Evolutionary conservation across 768 basidiomycete genomes (phyloP).

Genomic region (Rhodotorula babjevae): DNA sequence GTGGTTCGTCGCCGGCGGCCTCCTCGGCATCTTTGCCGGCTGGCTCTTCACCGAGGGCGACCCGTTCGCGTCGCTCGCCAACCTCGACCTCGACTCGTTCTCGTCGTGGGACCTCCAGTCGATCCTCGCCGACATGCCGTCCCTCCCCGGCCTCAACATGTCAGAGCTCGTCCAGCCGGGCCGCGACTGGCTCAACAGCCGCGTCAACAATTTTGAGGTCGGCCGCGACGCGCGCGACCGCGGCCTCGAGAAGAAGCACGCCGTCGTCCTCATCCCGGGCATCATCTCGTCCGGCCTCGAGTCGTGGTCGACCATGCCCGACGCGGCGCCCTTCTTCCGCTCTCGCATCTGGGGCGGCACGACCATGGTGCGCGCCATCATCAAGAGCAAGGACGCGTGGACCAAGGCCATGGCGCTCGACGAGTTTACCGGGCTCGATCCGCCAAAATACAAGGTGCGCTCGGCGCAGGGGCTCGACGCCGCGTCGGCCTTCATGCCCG

Average conservation of each 20-base stretch:
- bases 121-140: slow-evolving; percentile 26
- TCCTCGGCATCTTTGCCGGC: slow-evolving; percentile 22
- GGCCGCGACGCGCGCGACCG: slow-evolving; percentile 32
- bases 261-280: slow-evolving; percentile 43
- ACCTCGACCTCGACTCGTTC: slow-evolving; percentile 18
- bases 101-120: slow-evolving; percentile 33
- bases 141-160: slow-evolving; percentile 22
- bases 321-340: slow-evolving; percentile 84
- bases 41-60: slow-evolving; percentile 38
- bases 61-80: slow-evolving; percentile 21
- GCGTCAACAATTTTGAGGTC: slow-evolving; percentile 33
- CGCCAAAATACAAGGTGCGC: slow-evolving; percentile 62
- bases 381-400: slow-evolving; percentile 83
- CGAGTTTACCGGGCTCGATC: slow-evolving; percentile 83
- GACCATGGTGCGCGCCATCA: slow-evolving; percentile 70
- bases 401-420: slow-evolving; percentile 85
- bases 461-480: slow-evolving; percentile 41
- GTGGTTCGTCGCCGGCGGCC: slow-evolving; percentile 18
- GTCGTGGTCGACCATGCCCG: slow-evolving; percentile 84
- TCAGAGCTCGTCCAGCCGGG: slow-evolving; percentile 28
- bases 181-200: slow-evolving; percentile 27
- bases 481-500: slow-evolving; percentile 55
- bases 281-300: slow-evolving; percentile 58
- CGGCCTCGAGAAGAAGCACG: slow-evolving; percentile 40
- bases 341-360: slow-evolving; percentile 60